Conservation (phyloP, 108 stramenopile species). For the Licmophora abbreviata region DNA sequence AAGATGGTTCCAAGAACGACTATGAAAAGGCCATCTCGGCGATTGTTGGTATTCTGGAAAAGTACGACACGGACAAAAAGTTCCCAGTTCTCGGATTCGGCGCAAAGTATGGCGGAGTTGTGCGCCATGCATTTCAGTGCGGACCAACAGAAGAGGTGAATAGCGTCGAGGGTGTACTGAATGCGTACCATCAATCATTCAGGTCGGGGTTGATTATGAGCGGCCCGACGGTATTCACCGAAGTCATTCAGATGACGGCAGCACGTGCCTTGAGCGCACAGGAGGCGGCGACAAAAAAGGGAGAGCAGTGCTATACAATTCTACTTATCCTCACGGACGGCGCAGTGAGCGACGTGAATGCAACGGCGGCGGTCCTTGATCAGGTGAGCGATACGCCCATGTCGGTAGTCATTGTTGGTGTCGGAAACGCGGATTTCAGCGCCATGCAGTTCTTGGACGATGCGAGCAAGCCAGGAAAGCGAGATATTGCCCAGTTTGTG, state of each 20-base stretch:
- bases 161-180: constrained; percentile 72
- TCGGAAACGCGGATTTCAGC: constrained; percentile 71
- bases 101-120: constrained; percentile 75
- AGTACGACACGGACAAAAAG: constrained; percentile 79
- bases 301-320: constrained; percentile 62
- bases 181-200: constrained; percentile 55
- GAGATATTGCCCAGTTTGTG: constrained; percentile 79
- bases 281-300: constrained; percentile 20
- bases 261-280: constrained; percentile 34
- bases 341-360: constrained; percentile 64
- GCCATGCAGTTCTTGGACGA: constrained; percentile 72
- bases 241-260: constrained; percentile 71
- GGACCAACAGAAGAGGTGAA: constrained; percentile 38
- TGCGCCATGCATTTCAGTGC: constrained; percentile 67
- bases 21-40: constrained; percentile 69
- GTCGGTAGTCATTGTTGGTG: constrained; percentile 75
- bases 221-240: constrained; percentile 79
- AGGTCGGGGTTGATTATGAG: constrained; percentile 51
- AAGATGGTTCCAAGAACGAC: constrained; percentile 38
- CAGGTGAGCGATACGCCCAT: constrained; percentile 46
- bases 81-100: constrained; percentile 89
- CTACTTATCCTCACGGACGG: constrained; percentile 86
- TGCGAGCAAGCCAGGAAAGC: constrained; percentile 10
- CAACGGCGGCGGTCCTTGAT: constrained; percentile 41
- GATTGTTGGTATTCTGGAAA: constrained; percentile 47